Base-by-base conservation (phyloP, 1,284 basidiomycete genomes). In the Boletellus deceptivus region DNA sequence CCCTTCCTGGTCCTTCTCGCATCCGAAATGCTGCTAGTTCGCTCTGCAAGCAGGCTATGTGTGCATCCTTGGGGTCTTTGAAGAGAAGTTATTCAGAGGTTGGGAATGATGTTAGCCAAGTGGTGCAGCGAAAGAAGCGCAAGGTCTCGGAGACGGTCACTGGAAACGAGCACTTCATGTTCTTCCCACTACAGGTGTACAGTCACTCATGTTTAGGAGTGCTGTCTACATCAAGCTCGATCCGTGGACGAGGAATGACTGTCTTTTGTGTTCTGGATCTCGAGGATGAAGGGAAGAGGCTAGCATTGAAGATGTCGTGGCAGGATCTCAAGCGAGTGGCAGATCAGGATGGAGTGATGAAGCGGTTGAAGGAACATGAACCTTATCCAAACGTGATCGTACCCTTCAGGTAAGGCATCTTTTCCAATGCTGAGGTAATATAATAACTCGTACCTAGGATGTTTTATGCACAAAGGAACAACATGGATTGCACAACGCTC, bases 251-350 rank as follows among this genome's bases (percentile, higher is more conserved):
- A 0, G 51, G 52, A 13, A 53, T 54, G 18, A 46, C 43, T 0
- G 59, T 61, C 0, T 54, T 61, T 7, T 47, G 43, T 4, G 51
- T 51, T 0, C 0, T 44, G 0, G 47, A 53, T 20, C 27, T 37
- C 0, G 1, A 11, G 0, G 25, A 49, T 17, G 0, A 13, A 4
- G 20, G 7, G 0, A 38, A 5, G 20, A 11, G 4, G 1, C 20
- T 53, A 3, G 55, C 50, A 0, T 38, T 59, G 40, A 59, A 56
- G 2, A 56, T 46, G 40, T 31, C 56, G 0, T 58, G 58, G 55
- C 57, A 59, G 34, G 54, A 56, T 36, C 31, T 58, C 3, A 20
- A 14, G 1, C 48, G 54, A 0, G 6, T 48, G 0, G 40, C 3
- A 0, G 48, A 51, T 0, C 52, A 60, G 16, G 29, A 24, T 3